Base-by-base conservation (phyloP, 129 eudicot genomes). In the Pulicaria dysenterica region DNA sequence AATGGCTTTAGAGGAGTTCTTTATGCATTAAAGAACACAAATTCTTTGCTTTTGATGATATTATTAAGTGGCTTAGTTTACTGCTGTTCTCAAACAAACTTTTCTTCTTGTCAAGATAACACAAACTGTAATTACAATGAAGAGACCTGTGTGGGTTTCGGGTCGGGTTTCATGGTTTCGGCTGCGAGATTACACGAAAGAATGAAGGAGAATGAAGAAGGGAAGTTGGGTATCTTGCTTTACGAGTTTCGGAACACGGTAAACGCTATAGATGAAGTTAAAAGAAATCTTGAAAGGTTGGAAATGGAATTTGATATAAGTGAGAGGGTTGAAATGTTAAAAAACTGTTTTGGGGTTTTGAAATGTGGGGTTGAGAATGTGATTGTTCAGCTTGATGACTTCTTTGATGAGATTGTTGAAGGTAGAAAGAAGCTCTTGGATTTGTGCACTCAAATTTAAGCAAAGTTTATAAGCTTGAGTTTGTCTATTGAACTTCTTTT, bases 391-490 rank as follows among this genome's bases (percentile, higher is more conserved):
- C 87, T 89, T 66, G 95, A 88, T 88, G 91, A 88, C 55, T 81
- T 88, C 76, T 88, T 89, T 80, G 96, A 89, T 80, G 96, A 89
- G 71, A 89, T 89, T 15, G 96, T 89, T 82, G 96, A 86, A 75
- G 83, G 88, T 17, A 89, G 96, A 80, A 86, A 89, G 80, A 89
- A 79, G 86, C 81, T 89, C 38, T 78, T 82, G 73, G 89, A 89
- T 62, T 80, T 89, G 85, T 89, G 96, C 79, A 81, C 85, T 36
- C 86, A 89, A 53, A 84, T 58, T 37, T 82, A 85, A 72, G 37
- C 36, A 62, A 46, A 47, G 5, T 7, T 51, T 69, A 19, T 12
- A 8, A 15, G 60, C 14, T 51, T 8, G 48, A 48, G 58, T 51
- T 19, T 68, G 31, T 24, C 31, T 49, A 15, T 44, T 8, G 11